phyloP scores from a whole-genome alignment of 495 filamentous ascomycete species.

The Talaromyces liani region DNA sequence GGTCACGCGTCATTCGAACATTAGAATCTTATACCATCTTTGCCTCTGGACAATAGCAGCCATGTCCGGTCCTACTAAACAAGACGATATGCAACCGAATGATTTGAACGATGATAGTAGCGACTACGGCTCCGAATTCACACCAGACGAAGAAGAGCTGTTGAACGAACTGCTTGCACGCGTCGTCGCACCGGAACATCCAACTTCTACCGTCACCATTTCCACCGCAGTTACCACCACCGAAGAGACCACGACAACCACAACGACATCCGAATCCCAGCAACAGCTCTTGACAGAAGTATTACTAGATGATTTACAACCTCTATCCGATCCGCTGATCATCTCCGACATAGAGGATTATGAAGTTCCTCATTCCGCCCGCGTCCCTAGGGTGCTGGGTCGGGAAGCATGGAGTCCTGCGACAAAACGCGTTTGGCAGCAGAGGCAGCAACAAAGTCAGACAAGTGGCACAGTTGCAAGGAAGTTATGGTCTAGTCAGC shows the following conservation, averaged over 20 bases:
- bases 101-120: conserved; percentile 19
- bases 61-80: not conserved
- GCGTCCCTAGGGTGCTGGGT: conserved; percentile 19
- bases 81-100: not conserved
- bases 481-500: not conserved
- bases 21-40: not conserved
- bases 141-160: conserved; percentile 52
- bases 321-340: conserved; percentile 11
- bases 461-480: not conserved
- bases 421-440: conserved; percentile 6
- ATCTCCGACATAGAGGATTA: conserved; percentile 25
- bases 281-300: conserved; percentile 7
- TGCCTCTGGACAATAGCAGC: not conserved
- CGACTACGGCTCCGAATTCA: conserved; percentile 71
- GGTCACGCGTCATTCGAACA: conserved; percentile 1
- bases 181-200: conserved; percentile 18
- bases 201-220: conserved; percentile 14
- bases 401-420: conserved; percentile 16
- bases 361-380: conserved; percentile 18
- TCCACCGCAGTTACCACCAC: conserved; percentile 11
- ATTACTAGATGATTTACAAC: not conserved
- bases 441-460: conserved; percentile 8
- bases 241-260: not conserved
- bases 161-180: conserved; percentile 37
- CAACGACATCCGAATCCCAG: not conserved